These are phyloP conservation scores for Adansonia gregorii DNA, from an alignment of 441 rosid genomes.

Conservation along the genomic window DNA sequence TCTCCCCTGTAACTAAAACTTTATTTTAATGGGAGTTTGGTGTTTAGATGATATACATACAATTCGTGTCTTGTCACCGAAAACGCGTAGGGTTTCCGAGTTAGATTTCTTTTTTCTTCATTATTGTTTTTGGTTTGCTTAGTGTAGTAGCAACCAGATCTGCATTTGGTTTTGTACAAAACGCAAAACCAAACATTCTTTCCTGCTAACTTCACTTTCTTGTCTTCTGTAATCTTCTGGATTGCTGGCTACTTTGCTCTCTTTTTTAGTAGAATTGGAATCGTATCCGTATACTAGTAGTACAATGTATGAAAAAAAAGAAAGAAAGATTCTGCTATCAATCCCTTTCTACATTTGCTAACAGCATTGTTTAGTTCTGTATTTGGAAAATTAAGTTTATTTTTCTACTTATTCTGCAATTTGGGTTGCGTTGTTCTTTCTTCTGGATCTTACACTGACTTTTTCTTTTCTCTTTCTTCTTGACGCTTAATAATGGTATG, in stretches of 20 bases:
- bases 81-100: slow-evolving; percentile 66
- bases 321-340: background rate
- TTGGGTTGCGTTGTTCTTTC: slow-evolving; percentile 15
- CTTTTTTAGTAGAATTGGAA: background rate
- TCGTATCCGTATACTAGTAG: background rate
- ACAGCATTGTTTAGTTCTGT: background rate
- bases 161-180: slow-evolving; percentile 40
- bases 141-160: slow-evolving; percentile 51
- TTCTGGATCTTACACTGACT: slow-evolving; percentile 24
- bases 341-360: background rate
- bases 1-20: slow-evolving; percentile 20
- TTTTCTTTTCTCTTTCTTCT: slow-evolving; percentile 7
- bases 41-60: slow-evolving; percentile 40
- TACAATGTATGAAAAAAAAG: background rate
- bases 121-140: slow-evolving; percentile 30
- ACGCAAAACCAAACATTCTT: slow-evolving; percentile 50
- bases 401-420: background rate
- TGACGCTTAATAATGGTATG: background rate
- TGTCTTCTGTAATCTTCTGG: slow-evolving; percentile 18
- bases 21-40: slow-evolving; percentile 32
- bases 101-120: slow-evolving; percentile 32
- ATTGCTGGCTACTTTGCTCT: background rate
- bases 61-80: slow-evolving; percentile 54
- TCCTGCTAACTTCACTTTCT: slow-evolving; percentile 31
- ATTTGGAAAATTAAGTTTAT: background rate